These are phyloP conservation scores for Trametes pubescens DNA, from an alignment of 1,284 basidiomycete species.

Conservation along the genomic window DNA sequence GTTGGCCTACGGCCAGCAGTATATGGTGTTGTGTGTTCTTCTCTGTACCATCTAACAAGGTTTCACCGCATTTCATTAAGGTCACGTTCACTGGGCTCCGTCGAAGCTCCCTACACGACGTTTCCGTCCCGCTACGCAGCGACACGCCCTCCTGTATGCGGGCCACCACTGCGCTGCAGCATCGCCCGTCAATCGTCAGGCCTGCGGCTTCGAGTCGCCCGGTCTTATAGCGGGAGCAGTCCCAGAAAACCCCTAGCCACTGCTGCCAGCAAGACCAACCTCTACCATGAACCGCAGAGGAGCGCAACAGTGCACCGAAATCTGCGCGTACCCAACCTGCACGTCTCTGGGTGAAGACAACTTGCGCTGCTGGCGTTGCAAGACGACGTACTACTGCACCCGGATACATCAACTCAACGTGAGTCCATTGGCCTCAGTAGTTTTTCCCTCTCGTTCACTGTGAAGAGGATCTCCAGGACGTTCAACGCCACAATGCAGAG, in stretches of 20 bases:
- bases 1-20: no score
- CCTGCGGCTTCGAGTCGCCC: background rate
- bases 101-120: background rate
- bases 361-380: conserved; percentile 5
- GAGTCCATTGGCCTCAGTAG: background rate
- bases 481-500: conserved; percentile 2
- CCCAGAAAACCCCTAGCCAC: no score
- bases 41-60: no score
- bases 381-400: conserved; percentile 8
- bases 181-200: no score
- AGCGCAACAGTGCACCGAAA: background rate
- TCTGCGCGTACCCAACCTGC: conserved; percentile 6
- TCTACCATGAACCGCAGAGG: background rate
- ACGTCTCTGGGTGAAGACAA: background rate
- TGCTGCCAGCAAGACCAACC: background rate
- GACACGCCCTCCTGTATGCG: background rate
- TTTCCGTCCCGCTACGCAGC: background rate
- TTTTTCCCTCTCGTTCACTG: background rate
- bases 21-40: background rate
- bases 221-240: background rate
- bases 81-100: background rate
- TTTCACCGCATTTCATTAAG: background rate
- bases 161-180: no score
- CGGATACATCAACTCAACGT: background rate
- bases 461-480: background rate